Base-by-base conservation (phyloP, 176 grass and related monocot genomes). In the Lolium perenne region DNA sequence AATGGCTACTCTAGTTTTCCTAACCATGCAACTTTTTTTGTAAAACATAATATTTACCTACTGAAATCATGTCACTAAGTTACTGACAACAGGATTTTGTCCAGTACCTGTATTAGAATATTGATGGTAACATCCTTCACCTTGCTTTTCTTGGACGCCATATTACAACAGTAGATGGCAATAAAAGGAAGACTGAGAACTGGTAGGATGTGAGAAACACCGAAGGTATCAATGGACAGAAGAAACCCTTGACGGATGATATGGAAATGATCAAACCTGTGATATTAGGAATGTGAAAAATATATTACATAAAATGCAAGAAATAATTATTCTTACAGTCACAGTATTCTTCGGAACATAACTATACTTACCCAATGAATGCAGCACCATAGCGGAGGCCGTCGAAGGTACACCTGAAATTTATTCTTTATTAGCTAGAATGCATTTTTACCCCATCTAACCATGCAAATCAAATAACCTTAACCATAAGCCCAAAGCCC, bases 241-340 rank as follows among this genome's bases (percentile, higher is more conserved):
- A 95, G 88, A 89, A 98, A 46, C 17, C 93, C 96, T 91, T 98
- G 96, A 25, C 92, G 87, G 73, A 92, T 85, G 80, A 98, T 94
- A 84, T 92, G 86, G 86, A 98, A 95, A 75, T 98, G 78, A 88
- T 98, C 93, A 89, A 98, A 98, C 82, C 96, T 98, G 92, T 40
- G 68, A 41, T 81, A 84, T 77, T 55, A 79, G 65, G 62, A 67
- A 82, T 72, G 84, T 61, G 65, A 51, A 18, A 87, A 84, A 78
- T 56, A 82, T 76, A 46, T 45, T 20, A 38, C 61, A 72, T 85
- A 51, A 43, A 85, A 54, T 25, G 55, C 17, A 74, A 60, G 29
- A 55, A 65, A 74, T 60, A 7, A 1, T n/a, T 83, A 62, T 20
- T 82, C 54, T 35, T 77, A 25, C 29, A 85, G 26, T 56, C 26